Evolutionary conservation across 176 grass and related monocot genomes (phyloP), one percentile per base, ranked within the genome.

Genomic region (Ensete ventricosum): DNA sequence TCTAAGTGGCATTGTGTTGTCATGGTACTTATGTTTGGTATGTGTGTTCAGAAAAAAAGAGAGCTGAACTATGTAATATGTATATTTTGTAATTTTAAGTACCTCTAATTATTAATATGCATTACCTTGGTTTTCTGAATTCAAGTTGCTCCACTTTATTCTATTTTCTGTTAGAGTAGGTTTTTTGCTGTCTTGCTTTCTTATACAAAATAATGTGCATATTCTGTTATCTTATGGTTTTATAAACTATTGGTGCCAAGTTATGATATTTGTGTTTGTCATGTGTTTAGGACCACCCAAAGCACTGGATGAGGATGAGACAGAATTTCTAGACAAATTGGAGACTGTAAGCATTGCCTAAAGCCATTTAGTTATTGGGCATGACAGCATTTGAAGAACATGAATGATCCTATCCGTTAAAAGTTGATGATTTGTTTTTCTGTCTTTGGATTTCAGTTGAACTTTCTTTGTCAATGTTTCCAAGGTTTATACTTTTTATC

Each of bases 271-370:
- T 1, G 55, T 81, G n/a, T 66, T 53, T 74, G 67, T 20, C 73
- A 24, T 83, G 82, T 80, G 17, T 55, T 50, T 77, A 99, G 91
- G 91, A 77, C 95, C 95, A 71, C 90, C 95, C 52, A 99, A 99
- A 76, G 88, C 95, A 23, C 84, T 99, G 72, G 95, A 99, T 74
- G 95, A 99, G 62, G 95, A 94, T 72, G 95, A 99, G 69, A 89
- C 76, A 11, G 90, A 99, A 52, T 99, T 99, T 88, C 83, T 99
- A 0, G 86, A 99, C 70, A 91, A 91, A 67, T 72, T 89, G 21
- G 81, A 87, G 79, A 80, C 64, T 78, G 95, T 99, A 62, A 87
- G 86, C 51, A 76, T 83, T 75, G 75, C 22, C 9, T 63, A 11
- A 27, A 76, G 25, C 21, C 6, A 19, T 64, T 64, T 52, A 12